phyloP scores from a whole-genome alignment of 148 eudicot species.

The Vaccinium darrowii region DNA sequence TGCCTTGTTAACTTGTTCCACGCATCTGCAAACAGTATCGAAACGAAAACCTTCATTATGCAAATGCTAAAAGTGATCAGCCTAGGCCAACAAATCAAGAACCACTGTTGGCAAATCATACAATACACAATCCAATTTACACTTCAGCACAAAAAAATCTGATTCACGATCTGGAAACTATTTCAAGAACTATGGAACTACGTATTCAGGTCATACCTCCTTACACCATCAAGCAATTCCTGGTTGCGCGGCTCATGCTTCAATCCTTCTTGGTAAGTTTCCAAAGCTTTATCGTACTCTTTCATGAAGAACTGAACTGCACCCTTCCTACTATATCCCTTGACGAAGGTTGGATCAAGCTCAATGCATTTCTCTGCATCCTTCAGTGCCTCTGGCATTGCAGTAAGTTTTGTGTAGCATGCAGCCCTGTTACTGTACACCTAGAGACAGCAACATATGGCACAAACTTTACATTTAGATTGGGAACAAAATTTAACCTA shows the following conservation, averaged over 20 bases:
- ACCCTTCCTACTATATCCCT: conserved; percentile 94
- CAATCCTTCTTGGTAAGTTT: conserved; percentile 89
- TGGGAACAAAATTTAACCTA: background rate
- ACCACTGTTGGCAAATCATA: background rate
- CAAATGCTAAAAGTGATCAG: background rate
- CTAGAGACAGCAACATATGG: conserved; percentile 31
- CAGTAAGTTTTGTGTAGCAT: conserved; percentile 84
- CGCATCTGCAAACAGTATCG: conserved; percentile 53
- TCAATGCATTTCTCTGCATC: conserved; percentile 99
- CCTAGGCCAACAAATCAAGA: background rate
- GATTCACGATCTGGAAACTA: background rate
- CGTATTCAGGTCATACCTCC: conserved; percentile 41
- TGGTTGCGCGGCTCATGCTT: conserved; percentile 74
- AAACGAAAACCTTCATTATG: background rate
- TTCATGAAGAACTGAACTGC: conserved; percentile 95
- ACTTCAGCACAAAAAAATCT: background rate
- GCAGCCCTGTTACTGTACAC: conserved; percentile 96
- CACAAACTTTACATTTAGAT: background rate
- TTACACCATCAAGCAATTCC: conserved; percentile 81
- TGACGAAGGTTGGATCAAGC: conserved; percentile 83
- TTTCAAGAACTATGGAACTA: background rate
- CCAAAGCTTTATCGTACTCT: conserved; percentile 89
- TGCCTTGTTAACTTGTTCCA: conserved; percentile 78
- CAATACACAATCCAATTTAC: background rate
- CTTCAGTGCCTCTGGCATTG: conserved; percentile 91